Evolutionary conservation across 495 filamentous ascomycete species (phyloP).

Genomic region (Daldinia vernicosa): DNA sequence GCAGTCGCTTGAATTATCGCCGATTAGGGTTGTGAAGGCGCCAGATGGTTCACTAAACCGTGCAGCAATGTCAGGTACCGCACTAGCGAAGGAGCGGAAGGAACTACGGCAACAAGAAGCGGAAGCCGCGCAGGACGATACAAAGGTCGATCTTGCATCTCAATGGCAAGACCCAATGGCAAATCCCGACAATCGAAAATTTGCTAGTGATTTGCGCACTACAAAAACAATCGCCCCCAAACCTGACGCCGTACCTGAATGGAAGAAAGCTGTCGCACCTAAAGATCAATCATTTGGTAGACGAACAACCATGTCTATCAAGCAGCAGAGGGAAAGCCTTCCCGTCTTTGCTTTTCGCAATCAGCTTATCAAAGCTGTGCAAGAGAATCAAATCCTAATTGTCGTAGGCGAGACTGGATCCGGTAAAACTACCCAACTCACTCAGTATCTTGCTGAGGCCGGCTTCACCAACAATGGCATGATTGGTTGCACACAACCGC

Average conservation of each 20-base stretch:
- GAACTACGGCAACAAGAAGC: slow-evolving; percentile 89
- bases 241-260: slow-evolving; percentile 83
- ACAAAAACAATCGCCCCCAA: slow-evolving; percentile 53
- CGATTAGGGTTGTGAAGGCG: slow-evolving; percentile 95
- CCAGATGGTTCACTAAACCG: slow-evolving; percentile 96
- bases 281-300: slow-evolving; percentile 86
- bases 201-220: slow-evolving; percentile 82
- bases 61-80: slow-evolving; percentile 91
- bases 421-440: slow-evolving; percentile 96
- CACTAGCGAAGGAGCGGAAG: slow-evolving; percentile 87
- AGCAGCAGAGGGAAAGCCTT: slow-evolving; percentile 89
- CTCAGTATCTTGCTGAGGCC: slow-evolving; percentile 92
- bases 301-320: slow-evolving; percentile 90
- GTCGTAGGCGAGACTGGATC: slow-evolving; percentile 98
- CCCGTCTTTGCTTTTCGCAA: slow-evolving; percentile 92
- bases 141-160: slow-evolving; percentile 83
- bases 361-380: slow-evolving; percentile 87
- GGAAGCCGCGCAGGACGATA: slow-evolving; percentile 79
- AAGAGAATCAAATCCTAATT: slow-evolving; percentile 89
- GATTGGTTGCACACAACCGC: slow-evolving; percentile 96
- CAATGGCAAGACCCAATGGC: slow-evolving; percentile 99
- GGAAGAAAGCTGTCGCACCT: slow-evolving; percentile 85
- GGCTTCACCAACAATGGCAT: slow-evolving; percentile 90
- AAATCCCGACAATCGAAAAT: slow-evolving; percentile 80
- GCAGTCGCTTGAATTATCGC: slow-evolving; percentile 91